phyloP scores from a whole-genome alignment of 441 rosid genomes.

The Syzygium malaccense region DNA sequence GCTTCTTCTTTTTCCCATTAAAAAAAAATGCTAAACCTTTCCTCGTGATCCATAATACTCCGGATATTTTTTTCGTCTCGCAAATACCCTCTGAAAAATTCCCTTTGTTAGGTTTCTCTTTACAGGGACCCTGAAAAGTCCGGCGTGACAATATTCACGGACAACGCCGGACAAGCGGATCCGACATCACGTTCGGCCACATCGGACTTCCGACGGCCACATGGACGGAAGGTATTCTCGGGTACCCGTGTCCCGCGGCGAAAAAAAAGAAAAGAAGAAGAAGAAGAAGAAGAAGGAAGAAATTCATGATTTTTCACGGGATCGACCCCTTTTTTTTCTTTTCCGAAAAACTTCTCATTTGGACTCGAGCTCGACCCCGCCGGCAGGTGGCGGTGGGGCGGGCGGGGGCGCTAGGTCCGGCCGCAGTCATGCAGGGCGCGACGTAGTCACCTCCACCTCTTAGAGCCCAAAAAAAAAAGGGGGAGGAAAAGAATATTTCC shows the following conservation, averaged over 20 bases:
- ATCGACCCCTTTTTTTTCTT: background rate
- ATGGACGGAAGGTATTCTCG: background rate
- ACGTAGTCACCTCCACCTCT: background rate
- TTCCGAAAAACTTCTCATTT: background rate
- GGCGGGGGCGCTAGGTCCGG: background rate
- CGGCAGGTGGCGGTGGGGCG: background rate
- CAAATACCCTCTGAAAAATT: background rate
- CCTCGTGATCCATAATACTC: background rate
- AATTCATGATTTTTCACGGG: background rate
- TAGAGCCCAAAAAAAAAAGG: background rate
- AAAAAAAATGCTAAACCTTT: background rate
- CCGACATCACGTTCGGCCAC: rapidly evolving
- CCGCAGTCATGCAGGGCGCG: background rate
- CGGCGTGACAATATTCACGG: background rate
- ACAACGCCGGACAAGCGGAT: background rate
- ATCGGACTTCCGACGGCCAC: background rate
- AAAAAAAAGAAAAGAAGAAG: too few species aligned
- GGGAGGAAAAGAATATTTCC: background rate
- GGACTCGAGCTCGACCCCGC: background rate
- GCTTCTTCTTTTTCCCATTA: background rate
- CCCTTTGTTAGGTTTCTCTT: background rate
- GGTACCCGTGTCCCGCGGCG: rapidly evolving
- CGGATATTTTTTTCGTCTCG: background rate
- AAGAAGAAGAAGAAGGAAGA: too few species aligned
- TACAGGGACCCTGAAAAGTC: background rate